phyloP scores from a whole-genome alignment of 1,284 basidiomycete species.

The Schizopora paradoxa region DNA sequence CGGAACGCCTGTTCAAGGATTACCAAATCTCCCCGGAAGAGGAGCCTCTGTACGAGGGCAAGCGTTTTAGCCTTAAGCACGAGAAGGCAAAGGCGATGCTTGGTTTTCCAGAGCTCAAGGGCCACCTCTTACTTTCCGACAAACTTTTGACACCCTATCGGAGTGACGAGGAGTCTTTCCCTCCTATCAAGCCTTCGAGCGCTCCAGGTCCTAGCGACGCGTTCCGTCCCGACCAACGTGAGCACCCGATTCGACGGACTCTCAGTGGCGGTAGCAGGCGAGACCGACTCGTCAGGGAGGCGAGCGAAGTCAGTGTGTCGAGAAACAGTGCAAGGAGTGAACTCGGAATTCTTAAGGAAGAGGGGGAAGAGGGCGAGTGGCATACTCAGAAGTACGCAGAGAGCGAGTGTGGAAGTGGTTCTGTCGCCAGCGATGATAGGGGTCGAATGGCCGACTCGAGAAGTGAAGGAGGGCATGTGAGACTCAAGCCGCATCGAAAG shows the following conservation, averaged over 20 bases:
- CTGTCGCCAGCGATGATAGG: neutral
- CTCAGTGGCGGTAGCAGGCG: no score
- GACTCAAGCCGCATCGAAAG: neutral
- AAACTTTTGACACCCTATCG: constrained; percentile 4
- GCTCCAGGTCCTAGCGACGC: no score
- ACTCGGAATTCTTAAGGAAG: constrained; percentile 2
- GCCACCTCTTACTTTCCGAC: constrained; percentile 12
- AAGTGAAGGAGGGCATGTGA: constrained; percentile 6
- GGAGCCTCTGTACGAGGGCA: constrained; percentile 14
- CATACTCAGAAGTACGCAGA: neutral
- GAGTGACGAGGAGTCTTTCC: constrained; percentile 1
- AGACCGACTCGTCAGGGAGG: neutral
- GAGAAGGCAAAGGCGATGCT: neutral
- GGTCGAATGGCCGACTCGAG: constrained; percentile 7
- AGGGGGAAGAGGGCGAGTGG: constrained; percentile 4
- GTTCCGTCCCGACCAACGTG: no score
- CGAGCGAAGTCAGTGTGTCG: neutral
- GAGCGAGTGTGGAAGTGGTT: neutral
- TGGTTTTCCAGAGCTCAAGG: constrained; percentile 1
- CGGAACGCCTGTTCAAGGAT: no score
- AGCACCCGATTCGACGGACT: no score
- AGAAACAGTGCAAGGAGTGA: neutral
- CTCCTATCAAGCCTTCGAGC: no score
- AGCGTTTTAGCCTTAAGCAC: constrained; percentile 1
- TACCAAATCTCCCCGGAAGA: no score